Percentiles rank a stretch among this genome's conserved stretches.
These are phyloP conservation scores for Saccharomycodes ludwigii DNA, from an alignment of 805 yeast species.

Conservation along the genomic window DNA sequence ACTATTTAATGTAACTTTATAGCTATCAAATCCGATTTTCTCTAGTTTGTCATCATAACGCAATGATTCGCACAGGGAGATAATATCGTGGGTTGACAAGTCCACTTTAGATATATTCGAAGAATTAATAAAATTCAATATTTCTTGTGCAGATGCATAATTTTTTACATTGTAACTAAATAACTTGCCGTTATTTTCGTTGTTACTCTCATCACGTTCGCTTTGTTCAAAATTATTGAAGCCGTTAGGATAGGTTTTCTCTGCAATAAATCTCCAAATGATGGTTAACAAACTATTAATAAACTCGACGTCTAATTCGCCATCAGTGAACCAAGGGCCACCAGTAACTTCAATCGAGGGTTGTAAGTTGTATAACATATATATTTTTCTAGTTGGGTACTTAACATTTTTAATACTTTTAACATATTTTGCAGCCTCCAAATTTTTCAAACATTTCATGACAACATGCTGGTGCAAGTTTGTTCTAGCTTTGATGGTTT, in stretches of 20 bases:
- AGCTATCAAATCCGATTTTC: slow-evolving; percentile 45
- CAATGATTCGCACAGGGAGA: slow-evolving; percentile 77
- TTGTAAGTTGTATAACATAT: slow-evolving; percentile 86
- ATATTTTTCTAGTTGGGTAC: slow-evolving; percentile 87
- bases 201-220: slow-evolving; percentile 8
- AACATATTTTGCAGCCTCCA: slow-evolving; percentile 73
- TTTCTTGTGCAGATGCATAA: slow-evolving; percentile 61
- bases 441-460: slow-evolving; percentile 61
- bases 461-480: slow-evolving; percentile 90
- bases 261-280: slow-evolving; percentile 77
- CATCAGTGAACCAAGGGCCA: slow-evolving; percentile 98
- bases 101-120: slow-evolving; percentile 77
- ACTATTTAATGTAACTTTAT: slow-evolving; percentile 76
- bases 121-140: slow-evolving; percentile 57
- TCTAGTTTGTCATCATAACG: slow-evolving; percentile 81
- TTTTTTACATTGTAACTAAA: slow-evolving; percentile 48
- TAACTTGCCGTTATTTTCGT: slow-evolving; percentile 9
- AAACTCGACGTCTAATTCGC: slow-evolving; percentile 88
- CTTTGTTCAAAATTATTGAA: slow-evolving; percentile 28
- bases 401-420: slow-evolving; percentile 86
- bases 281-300: slow-evolving; percentile 74
- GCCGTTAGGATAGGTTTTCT: slow-evolving; percentile 64
- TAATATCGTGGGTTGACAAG: slow-evolving; percentile 57
- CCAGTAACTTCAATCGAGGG: slow-evolving; percentile 96
- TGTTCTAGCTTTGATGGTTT: slow-evolving; percentile 77